A percentile compares a stretch with the other conserved stretches of the same genome.
These are phyloP conservation scores for Manihot esculenta DNA, from an alignment of 441 rosid species.

Conservation along the genomic window DNA sequence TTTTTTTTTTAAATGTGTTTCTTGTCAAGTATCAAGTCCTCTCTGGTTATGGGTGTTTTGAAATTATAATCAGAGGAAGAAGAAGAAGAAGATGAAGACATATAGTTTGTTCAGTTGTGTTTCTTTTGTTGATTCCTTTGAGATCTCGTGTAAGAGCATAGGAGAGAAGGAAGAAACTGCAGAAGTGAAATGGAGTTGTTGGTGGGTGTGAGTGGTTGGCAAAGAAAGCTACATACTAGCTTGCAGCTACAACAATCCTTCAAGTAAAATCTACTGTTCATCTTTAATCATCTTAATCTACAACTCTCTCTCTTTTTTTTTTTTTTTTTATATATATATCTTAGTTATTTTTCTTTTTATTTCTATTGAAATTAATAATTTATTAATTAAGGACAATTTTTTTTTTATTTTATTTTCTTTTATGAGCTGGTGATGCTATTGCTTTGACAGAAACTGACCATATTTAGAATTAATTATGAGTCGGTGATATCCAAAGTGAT, in stretches of 20 bases:
- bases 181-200: conserved; percentile 5
- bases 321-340: not conserved
- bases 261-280: conserved; percentile 25
- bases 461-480: not conserved
- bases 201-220: conserved; percentile 33
- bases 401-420: no score
- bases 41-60: conserved; percentile 24
- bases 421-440: not conserved
- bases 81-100: no score
- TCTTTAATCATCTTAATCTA: no score
- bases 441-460: not conserved
- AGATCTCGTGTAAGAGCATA: no score
- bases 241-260: conserved; percentile 25
- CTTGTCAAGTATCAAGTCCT: not conserved
- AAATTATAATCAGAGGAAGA: conserved; percentile 23
- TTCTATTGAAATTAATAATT: not conserved
- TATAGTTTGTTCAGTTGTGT: no score
- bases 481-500: not conserved
- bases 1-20: not conserved
- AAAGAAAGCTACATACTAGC: conserved; percentile 26
- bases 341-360: not conserved
- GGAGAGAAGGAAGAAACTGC: conserved; percentile 1
- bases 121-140: no score
- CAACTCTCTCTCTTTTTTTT: no score
- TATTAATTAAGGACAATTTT: no score